Conservation (phyloP, 345 rosid species). For the Conringia planisiliqua region DNA sequence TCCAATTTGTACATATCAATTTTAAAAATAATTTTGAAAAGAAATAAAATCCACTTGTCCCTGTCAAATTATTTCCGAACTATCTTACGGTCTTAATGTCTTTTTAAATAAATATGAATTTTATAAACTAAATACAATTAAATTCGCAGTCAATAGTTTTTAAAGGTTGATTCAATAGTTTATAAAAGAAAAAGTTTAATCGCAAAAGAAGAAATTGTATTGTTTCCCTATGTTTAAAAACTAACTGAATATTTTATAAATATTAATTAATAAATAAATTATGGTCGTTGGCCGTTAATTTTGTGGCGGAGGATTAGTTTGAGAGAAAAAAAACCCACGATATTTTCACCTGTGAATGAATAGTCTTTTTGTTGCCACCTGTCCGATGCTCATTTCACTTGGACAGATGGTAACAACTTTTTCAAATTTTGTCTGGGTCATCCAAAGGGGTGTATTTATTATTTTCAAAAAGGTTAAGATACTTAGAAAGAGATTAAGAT, state of each 20-base stretch:
- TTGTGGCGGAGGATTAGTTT: slow-evolving; percentile 37
- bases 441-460: not conserved
- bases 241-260: not conserved
- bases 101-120: not conserved
- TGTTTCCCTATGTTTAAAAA: not conserved
- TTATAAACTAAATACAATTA: too few relatives aligned
- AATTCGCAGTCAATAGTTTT: not conserved
- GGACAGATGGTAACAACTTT: not conserved
- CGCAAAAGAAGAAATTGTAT: not conserved
- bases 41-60: not conserved
- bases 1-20: not conserved
- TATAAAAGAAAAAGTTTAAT: not conserved
- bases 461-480: not conserved
- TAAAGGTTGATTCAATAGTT: not conserved
- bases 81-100: not conserved
- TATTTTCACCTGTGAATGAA: not conserved
- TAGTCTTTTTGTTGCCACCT: slow-evolving; percentile 1
- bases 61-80: not conserved
- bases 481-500: not conserved
- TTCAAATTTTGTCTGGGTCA: not conserved
- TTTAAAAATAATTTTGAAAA: not conserved
- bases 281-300: slow-evolving; percentile 33
- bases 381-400: not conserved
- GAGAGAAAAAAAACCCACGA: not conserved
- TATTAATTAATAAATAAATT: slow-evolving; percentile 3